Conservation (phyloP, 106 monocot genomes). For the Dendrobium chrysotoxum region DNA sequence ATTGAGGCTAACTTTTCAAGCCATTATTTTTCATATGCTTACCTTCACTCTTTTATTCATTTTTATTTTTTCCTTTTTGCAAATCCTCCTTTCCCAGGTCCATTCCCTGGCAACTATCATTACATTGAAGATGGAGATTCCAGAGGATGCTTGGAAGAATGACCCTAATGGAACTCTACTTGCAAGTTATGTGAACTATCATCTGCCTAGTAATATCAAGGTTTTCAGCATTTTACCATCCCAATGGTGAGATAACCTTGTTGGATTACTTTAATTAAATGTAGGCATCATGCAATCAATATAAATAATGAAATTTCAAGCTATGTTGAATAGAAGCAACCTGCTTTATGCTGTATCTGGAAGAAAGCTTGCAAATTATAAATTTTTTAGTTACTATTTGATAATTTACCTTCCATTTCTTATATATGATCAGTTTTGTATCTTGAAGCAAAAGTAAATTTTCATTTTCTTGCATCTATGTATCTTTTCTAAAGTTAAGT, state of each 20-base stretch:
- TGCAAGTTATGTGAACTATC: constrained; percentile 69
- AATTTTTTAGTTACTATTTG: not conserved
- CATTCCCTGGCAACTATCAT: constrained; percentile 97
- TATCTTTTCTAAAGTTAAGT: too few species aligned
- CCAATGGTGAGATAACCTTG: constrained; percentile 40
- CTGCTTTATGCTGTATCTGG: not conserved
- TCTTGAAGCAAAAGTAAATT: too few species aligned
- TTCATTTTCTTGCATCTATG: too few species aligned
- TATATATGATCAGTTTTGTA: too few species aligned
- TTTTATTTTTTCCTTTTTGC: not conserved
- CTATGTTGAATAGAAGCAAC: not conserved
- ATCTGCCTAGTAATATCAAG: constrained; percentile 68
- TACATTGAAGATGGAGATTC: constrained; percentile 93
- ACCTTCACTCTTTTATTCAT: not conserved
- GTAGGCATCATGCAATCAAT: not conserved
- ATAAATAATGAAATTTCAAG: not conserved
- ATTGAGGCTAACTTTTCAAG: not conserved
- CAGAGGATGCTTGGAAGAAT: constrained; percentile 75
- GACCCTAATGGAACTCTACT: constrained; percentile 64
- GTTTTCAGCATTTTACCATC: constrained; percentile 95
- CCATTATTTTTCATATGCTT: not conserved
- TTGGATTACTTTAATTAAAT: not conserved
- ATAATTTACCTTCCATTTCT: not conserved
- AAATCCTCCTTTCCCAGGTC: constrained; percentile 36
- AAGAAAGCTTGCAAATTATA: not conserved